Evolutionary conservation across 2,329 filamentous ascomycete genomes (phyloP).

Genomic region (Microcyclosporella mali): DNA sequence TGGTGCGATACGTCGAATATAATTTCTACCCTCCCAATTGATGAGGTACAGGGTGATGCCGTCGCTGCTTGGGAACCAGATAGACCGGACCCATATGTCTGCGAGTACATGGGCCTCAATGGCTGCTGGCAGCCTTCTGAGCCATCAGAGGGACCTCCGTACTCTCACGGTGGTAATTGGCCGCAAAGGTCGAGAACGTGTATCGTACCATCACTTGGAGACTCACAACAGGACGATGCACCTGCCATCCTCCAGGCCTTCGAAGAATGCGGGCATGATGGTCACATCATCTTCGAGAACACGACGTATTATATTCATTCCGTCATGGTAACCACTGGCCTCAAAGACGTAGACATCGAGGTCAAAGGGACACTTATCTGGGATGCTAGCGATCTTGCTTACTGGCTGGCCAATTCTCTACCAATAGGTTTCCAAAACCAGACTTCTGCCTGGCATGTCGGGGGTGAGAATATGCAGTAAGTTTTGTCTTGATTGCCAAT

Average conservation of each 20-base stretch:
- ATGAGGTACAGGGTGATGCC: too few relatives aligned
- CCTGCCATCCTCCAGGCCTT: slow-evolving; percentile 50
- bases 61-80: slow-evolving; percentile 9
- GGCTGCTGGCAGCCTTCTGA: slow-evolving; percentile 22
- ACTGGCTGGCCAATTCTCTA: slow-evolving; percentile 49
- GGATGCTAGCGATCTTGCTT: slow-evolving; percentile 37
- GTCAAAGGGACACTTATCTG: slow-evolving; percentile 44
- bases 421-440: slow-evolving; percentile 52
- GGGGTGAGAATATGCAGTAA: slow-evolving; percentile 48
- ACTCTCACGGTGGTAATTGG: slow-evolving; percentile 20
- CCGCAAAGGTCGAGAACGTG: slow-evolving; percentile 21
- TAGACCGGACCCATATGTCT: slow-evolving; percentile 22
- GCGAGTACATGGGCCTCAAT: slow-evolving; percentile 23
- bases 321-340: slow-evolving; percentile 34
- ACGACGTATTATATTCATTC: slow-evolving; percentile 36
- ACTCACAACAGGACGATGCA: slow-evolving; percentile 40
- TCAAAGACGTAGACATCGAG: slow-evolving; percentile 45
- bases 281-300: slow-evolving; percentile 47
- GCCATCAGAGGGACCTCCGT: slow-evolving; percentile 17
- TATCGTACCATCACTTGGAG: slow-evolving; percentile 12
- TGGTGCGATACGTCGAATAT: too few relatives aligned
- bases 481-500: too few relatives aligned
- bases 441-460: slow-evolving; percentile 50
- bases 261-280: slow-evolving; percentile 45
- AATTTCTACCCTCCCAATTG: too few relatives aligned